Conservation (phyloP, 2,329 filamentous ascomycete genomes). For the Colletotrichum paranaense region DNA sequence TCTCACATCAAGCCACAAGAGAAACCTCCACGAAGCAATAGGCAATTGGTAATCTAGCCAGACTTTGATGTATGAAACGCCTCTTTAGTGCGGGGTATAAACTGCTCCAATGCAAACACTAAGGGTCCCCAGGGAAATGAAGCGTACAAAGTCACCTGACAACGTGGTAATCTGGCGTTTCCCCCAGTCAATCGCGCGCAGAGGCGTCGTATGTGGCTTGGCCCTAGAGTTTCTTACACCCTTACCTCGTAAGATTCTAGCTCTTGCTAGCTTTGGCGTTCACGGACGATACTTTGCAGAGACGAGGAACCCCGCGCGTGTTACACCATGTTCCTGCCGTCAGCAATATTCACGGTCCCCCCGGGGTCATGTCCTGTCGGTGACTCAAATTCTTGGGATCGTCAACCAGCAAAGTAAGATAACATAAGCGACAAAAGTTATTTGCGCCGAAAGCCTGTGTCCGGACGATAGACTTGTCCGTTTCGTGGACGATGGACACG, state of each 20-base stretch:
- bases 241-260: neutral
- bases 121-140: neutral
- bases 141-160: conserved; percentile 5
- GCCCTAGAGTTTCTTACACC: neutral
- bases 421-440: neutral
- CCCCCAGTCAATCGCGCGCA: neutral
- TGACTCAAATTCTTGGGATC: neutral
- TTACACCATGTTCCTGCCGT: neutral
- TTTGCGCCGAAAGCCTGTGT: too few relatives aligned
- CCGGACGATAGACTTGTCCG: neutral
- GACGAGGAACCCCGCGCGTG: neutral
- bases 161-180: neutral
- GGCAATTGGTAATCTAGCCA: neutral
- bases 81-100: neutral
- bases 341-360: neutral
- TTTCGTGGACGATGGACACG: too few relatives aligned
- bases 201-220: neutral
- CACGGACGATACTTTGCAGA: neutral
- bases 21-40: neutral
- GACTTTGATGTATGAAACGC: neutral
- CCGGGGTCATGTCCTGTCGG: neutral
- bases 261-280: neutral
- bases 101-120: neutral
- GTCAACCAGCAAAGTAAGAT: neutral
- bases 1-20: neutral